Evolutionary conservation across 768 basidiomycete species (phyloP).

Genomic region (Fomitopsis serialis): DNA sequence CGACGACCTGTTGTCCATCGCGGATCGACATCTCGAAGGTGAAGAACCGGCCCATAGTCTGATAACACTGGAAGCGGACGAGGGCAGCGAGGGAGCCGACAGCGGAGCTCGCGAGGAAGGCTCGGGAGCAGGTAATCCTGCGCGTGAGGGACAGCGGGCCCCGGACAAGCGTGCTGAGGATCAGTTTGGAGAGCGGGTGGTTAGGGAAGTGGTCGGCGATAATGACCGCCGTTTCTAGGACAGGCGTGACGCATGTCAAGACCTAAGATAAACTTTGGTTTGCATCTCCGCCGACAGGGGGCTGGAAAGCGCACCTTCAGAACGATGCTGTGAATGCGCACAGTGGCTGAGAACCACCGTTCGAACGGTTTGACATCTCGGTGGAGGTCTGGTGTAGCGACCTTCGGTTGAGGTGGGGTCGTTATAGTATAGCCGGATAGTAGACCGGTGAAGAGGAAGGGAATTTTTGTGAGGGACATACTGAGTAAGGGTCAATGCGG

Average conservation of each 20-base stretch:
- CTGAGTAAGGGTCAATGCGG: neutral
- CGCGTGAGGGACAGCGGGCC: neutral
- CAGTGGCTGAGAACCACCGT: conserved; percentile 1
- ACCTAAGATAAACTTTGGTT: neutral
- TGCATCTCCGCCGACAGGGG: neutral
- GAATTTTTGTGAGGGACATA: conserved; percentile 5
- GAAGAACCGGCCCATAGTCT: conserved; percentile 12
- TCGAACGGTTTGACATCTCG: neutral
- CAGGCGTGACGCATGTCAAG: neutral
- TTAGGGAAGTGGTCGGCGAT: neutral
- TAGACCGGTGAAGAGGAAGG: neutral
- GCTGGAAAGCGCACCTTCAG: conserved; percentile 1
- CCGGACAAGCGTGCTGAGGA: neutral
- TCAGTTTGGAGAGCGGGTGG: neutral
- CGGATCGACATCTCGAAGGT: conserved; percentile 14
- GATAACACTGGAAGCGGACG: conserved; percentile 6
- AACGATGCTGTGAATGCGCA: neutral
- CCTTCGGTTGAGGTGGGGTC: conserved; percentile 1
- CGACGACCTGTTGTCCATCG: conserved; percentile 20
- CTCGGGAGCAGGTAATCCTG: neutral
- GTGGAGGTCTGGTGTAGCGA: neutral
- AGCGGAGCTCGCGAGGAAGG: neutral
- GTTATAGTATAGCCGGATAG: neutral
- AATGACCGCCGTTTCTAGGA: conserved; percentile 1
- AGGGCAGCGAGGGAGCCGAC: neutral